Conservation (phyloP, 2,329 filamentous ascomycete genomes). For the Fusarium transvaalense region DNA sequence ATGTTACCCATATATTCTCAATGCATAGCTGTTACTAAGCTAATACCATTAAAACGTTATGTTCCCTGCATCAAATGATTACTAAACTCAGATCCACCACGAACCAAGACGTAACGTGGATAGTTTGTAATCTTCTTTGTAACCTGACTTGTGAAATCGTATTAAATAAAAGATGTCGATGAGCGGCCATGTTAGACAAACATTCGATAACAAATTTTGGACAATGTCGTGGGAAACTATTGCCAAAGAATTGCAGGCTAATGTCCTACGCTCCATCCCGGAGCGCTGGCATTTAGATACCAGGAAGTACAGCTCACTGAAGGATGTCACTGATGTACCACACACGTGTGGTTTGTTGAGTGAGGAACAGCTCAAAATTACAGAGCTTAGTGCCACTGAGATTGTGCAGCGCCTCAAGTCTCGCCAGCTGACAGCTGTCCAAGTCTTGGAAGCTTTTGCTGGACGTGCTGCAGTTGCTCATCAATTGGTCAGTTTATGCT, state of each 20-base stretch:
- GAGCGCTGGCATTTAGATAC: background rate
- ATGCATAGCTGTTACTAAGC: too few relatives aligned
- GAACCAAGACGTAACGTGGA: background rate
- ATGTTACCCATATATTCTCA: too few relatives aligned
- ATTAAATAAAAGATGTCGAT: background rate
- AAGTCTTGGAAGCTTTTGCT: background rate
- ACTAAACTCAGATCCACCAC: background rate
- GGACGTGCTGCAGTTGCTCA: background rate
- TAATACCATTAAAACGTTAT: too few relatives aligned
- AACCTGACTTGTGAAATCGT: background rate
- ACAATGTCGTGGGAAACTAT: background rate
- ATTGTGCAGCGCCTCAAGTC: background rate
- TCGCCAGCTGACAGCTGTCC: background rate
- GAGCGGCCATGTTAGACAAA: background rate
- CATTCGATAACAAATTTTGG: background rate
- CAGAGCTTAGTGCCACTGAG: background rate
- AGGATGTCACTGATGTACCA: background rate
- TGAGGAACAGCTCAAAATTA: background rate
- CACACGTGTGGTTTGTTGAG: background rate
- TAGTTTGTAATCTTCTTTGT: background rate
- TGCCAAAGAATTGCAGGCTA: background rate
- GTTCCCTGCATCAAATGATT: background rate
- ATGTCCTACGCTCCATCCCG: background rate
- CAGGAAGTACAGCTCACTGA: background rate
- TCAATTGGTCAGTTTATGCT: background rate